Base-by-base conservation (phyloP, 805 yeast species). In the Saturnispora diversa region DNA sequence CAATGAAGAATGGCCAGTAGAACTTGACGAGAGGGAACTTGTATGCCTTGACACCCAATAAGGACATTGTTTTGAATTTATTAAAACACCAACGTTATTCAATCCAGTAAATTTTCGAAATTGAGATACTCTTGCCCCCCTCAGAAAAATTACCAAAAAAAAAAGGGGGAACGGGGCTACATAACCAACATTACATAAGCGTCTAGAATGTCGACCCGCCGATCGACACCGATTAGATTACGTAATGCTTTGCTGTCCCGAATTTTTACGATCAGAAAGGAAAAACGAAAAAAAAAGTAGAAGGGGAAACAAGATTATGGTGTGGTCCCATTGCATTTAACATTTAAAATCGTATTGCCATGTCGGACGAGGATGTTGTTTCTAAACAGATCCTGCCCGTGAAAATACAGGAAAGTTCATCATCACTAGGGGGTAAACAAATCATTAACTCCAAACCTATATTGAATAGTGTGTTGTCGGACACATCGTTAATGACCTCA, bases 1-100 rank as follows among this genome's bases (percentile, higher is more conserved):
- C 94, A 58, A 74, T 77, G 56, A 82, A 82, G 64, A 84, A 81
- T 60, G 95, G 95, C 94, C 94, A 85, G 74, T 74, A 77, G 62
- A 77, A 75, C 66, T 82, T 84, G 58, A 73, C 60, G 50, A 59
- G 44, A 44, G 64, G 64, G 51, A 57, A 59, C 35, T 49, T 53
- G 61, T 59, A 59, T 44, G 58, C 60, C 48, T 59, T 59, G 40
- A 57, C 56, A 47, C 64, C 64, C 45, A 59, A 37, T 41, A 59
- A 54, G 49, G 54, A 52, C 64, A 59, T 59, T 41, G 29, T 53
- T 44, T 16, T 24, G 22, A 6, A 31, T 13, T 23, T n/a, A n/a
- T n/a, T n/a, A n/a, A n/a, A n/a, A n/a, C n/a, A n/a, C n/a, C n/a
- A n/a, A n/a, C n/a, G n/a, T n/a, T n/a, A n/a, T n/a, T n/a, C n/a